Evolutionary conservation across 106 monocot genomes (phyloP).

Genomic region (Narthecium ossifragum): DNA sequence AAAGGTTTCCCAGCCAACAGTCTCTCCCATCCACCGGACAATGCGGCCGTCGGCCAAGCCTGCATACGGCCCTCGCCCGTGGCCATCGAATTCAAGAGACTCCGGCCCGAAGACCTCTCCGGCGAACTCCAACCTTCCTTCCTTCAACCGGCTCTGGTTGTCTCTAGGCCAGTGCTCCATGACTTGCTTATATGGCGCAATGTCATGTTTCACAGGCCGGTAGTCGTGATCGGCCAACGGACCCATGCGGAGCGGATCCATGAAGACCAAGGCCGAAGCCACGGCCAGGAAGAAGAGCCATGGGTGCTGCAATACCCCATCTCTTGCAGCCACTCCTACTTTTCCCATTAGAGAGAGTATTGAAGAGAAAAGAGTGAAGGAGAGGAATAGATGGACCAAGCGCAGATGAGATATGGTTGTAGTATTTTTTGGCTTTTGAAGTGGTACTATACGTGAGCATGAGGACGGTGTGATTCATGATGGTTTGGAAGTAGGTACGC

Average conservation of each 20-base stretch:
- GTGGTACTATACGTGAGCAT: no score
- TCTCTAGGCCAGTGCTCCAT: conserved; percentile 68
- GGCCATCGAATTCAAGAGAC: conserved; percentile 75
- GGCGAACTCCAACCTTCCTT: conserved; percentile 58
- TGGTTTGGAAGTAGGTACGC: no score
- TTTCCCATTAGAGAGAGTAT: conserved; percentile 13
- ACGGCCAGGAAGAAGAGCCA: conserved; percentile 36
- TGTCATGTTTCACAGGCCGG: conserved; percentile 36
- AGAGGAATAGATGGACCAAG: conserved; percentile 9
- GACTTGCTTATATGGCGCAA: conserved; percentile 61
- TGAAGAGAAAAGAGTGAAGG: not conserved
- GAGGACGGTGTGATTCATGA: no score
- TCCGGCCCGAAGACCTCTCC: conserved; percentile 80
- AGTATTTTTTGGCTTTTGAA: no score
- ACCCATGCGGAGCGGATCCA: conserved; percentile 57
- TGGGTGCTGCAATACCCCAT: conserved; percentile 20
- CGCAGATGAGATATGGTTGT: no score
- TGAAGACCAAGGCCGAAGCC: conserved; percentile 27
- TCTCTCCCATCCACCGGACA: conserved; percentile 73
- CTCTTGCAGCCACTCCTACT: conserved; percentile 7
- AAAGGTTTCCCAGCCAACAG: conserved; percentile 75
- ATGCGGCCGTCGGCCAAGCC: conserved; percentile 88
- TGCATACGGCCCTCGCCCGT: conserved; percentile 70
- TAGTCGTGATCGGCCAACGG: conserved; percentile 40
- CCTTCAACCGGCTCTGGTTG: conserved; percentile 45